Evolutionary conservation across 73 alveolate species (phyloP).

Genomic region (Paramecium tetraurelia): DNA sequence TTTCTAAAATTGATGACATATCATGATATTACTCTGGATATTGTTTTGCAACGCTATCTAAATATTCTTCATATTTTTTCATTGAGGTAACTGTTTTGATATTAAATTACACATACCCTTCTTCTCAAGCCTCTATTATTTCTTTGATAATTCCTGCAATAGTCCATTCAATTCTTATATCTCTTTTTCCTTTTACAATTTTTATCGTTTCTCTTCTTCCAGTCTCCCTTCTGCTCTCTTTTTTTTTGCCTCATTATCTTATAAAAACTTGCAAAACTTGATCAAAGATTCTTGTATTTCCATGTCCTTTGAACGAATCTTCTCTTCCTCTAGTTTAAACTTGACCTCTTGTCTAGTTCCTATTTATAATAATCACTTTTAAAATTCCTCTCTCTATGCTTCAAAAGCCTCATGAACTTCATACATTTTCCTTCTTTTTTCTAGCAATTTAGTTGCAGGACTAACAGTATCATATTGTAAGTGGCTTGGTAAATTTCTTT

Average conservation of each 20-base stretch:
- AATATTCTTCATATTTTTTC: conserved; percentile 82
- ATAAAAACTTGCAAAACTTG: conserved; percentile 76
- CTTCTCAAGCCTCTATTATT: conserved; percentile 46
- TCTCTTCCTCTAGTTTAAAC: conserved; percentile 68
- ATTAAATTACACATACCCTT: conserved; percentile 20
- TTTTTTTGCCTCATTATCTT: conserved; percentile 83
- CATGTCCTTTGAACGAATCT: conserved; percentile 76
- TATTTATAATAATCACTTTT: conserved; percentile 44
- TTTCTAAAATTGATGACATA: conserved; percentile 71
- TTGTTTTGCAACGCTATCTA: conserved; percentile 74
- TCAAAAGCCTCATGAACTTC: conserved; percentile 90
- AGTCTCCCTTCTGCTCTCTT: conserved; percentile 75
- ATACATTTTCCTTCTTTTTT: conserved; percentile 88
- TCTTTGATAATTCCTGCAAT: background rate
- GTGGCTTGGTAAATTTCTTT: conserved; percentile 42
- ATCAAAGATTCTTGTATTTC: conserved; percentile 74
- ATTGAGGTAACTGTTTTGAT: conserved; percentile 66
- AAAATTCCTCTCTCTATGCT: conserved; percentile 78
- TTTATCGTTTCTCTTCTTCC: conserved; percentile 64
- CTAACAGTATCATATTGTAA: conserved; percentile 75
- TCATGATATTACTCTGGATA: conserved; percentile 85
- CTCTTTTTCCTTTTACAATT: conserved; percentile 52
- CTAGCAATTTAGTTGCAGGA: conserved; percentile 85
- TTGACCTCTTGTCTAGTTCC: background rate
- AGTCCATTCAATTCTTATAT: conserved; percentile 1